Evolutionary conservation across 2,329 filamentous ascomycete genomes (phyloP).

Genomic region (Colletotrichum sp.): DNA sequence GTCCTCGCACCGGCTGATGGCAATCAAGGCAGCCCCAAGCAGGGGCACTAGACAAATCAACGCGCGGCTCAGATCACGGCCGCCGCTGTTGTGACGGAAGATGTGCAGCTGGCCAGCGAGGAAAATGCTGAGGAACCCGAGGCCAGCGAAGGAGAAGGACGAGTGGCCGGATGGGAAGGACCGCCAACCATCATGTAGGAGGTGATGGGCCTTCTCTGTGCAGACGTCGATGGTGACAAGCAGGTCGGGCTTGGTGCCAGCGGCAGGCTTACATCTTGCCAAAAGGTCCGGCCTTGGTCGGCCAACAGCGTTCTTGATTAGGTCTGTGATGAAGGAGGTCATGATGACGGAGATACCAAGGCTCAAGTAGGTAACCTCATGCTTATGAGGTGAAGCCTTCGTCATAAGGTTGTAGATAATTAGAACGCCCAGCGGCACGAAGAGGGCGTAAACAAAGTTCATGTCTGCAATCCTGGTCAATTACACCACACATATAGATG

Average conservation of each 20-base stretch:
- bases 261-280: conserved; percentile 78
- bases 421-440: conserved; percentile 72
- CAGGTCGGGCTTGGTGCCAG: conserved; percentile 49
- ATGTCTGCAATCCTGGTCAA: conserved; percentile 49
- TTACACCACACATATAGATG: background rate
- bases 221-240: conserved; percentile 74
- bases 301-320: conserved; percentile 88
- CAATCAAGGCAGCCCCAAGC: conserved; percentile 69
- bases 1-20: conserved; percentile 72
- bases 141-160: conserved; percentile 78
- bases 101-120: conserved; percentile 70
- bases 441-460: conserved; percentile 81
- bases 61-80: conserved; percentile 59
- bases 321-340: conserved; percentile 83
- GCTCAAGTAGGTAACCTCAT: conserved; percentile 84
- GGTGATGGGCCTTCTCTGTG: conserved; percentile 71
- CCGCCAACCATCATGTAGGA: conserved; percentile 82
- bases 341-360: conserved; percentile 79
- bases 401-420: conserved; percentile 67
- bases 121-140: conserved; percentile 77
- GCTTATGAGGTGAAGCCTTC: conserved; percentile 74
- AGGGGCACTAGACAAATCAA: conserved; percentile 64
- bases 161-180: conserved; percentile 84
- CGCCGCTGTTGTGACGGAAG: conserved; percentile 49
- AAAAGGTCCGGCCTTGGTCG: conserved; percentile 69